A percentile compares a stretch with the other conserved stretches of the same genome.
Evolutionary conservation across 2,329 filamentous ascomycete genomes (phyloP).

Genomic region (Cercospora canescens): DNA sequence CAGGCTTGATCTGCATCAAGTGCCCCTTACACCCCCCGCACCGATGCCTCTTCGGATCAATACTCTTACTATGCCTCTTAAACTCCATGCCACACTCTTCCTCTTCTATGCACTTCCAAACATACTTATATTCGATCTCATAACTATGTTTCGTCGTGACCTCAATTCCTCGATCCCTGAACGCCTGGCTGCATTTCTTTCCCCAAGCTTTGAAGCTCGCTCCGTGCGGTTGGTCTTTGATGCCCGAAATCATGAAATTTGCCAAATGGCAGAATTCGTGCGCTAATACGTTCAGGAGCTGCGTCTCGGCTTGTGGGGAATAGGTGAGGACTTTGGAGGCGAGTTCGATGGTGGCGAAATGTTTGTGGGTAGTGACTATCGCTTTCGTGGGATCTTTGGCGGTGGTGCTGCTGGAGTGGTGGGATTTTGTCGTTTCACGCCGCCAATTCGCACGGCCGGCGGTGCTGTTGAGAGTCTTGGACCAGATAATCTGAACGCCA

Average conservation of each 20-base stretch:
- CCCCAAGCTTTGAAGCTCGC: slow-evolving; percentile 80
- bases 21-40: slow-evolving; percentile 73
- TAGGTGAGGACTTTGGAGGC: slow-evolving; percentile 84
- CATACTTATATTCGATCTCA: slow-evolving; percentile 86
- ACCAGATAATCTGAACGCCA: slow-evolving; percentile 72
- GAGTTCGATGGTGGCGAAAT: slow-evolving; percentile 76
- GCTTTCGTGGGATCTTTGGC: slow-evolving; percentile 10
- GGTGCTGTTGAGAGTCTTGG: slow-evolving; percentile 75
- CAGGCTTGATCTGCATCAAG: slow-evolving; percentile 77
- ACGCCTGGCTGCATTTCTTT: slow-evolving; percentile 56
- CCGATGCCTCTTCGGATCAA: slow-evolving; percentile 68
- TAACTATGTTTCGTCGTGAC: slow-evolving; percentile 92
- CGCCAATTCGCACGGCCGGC: slow-evolving; percentile 63
- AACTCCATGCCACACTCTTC: slow-evolving; percentile 67
- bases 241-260: slow-evolving; percentile 81
- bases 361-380: slow-evolving; percentile 35
- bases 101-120: slow-evolving; percentile 69
- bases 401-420: slow-evolving; percentile 10
- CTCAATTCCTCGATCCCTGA: slow-evolving; percentile 63
- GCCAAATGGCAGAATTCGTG: slow-evolving; percentile 96
- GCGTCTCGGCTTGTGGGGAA: slow-evolving; percentile 47
- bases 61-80: slow-evolving; percentile 82
- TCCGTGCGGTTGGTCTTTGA: slow-evolving; percentile 78
- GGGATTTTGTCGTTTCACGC: slow-evolving; percentile 43
- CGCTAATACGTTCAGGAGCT: slow-evolving; percentile 82